These are phyloP conservation scores for Russula brevipes DNA, from an alignment of 768 basidiomycete genomes.

Conservation along the genomic window DNA sequence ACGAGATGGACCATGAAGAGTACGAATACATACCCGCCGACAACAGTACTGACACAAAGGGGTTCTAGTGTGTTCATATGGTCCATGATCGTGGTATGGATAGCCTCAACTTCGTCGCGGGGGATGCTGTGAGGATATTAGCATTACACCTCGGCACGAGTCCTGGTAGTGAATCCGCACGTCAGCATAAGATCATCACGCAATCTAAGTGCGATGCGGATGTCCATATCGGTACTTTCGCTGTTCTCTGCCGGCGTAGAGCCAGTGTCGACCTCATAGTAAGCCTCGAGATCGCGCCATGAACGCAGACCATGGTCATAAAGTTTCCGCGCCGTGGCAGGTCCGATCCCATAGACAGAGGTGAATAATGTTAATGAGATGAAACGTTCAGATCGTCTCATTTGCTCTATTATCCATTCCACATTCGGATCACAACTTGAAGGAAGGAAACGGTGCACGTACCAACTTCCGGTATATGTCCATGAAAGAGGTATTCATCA, in stretches of 20 bases:
- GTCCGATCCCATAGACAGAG: constrained; percentile 68
- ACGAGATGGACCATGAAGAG: not conserved
- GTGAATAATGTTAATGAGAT: constrained; percentile 52
- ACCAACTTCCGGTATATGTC: constrained; percentile 59
- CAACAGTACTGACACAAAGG: constrained; percentile 70
- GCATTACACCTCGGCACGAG: not conserved
- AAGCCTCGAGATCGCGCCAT: constrained; percentile 60
- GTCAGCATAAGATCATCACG: constrained; percentile 50
- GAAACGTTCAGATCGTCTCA: constrained; percentile 46
- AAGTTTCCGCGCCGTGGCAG: constrained; percentile 59
- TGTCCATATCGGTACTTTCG: constrained; percentile 28
- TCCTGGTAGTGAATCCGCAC: constrained; percentile 30
- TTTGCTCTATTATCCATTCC: constrained; percentile 40
- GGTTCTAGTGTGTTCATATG: constrained; percentile 57
- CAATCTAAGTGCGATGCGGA: constrained; percentile 56
- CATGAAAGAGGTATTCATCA: constrained; percentile 52
- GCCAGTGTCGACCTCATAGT: constrained; percentile 46
- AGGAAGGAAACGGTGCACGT: not conserved
- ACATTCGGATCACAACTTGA: not conserved
- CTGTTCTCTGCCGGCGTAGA: constrained; percentile 22
- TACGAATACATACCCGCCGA: constrained; percentile 56
- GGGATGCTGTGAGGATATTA: constrained; percentile 49
- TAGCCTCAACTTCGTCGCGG: constrained; percentile 71
- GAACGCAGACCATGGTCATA: constrained; percentile 64
- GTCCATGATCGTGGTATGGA: constrained; percentile 59